Conservation (phyloP, 2,329 filamentous ascomycete genomes). For the Sclerotinia glacialis region DNA sequence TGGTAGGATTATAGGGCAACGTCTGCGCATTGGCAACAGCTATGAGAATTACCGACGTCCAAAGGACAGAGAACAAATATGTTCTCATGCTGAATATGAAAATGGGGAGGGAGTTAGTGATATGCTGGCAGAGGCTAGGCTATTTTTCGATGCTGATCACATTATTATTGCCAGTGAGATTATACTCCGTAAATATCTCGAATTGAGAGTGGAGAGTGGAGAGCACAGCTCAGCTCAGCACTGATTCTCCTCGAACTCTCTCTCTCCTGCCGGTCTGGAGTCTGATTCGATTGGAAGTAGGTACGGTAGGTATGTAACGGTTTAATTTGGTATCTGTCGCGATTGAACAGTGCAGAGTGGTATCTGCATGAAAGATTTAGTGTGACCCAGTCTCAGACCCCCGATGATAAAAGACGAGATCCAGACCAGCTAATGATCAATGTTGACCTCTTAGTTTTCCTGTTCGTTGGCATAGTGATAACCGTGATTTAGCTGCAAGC, state of each 20-base stretch:
- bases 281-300: neutral
- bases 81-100: slow-evolving; percentile 31
- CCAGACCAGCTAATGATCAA: slow-evolving; percentile 14
- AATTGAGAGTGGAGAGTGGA: slow-evolving; percentile 24
- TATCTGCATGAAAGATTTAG: slow-evolving; percentile 1
- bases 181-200: neutral
- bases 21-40: slow-evolving; percentile 40
- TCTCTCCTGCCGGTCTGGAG: slow-evolving; percentile 11
- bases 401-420: slow-evolving; percentile 16
- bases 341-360: neutral
- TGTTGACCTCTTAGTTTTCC: slow-evolving; percentile 3
- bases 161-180: slow-evolving; percentile 24
- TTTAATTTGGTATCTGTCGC: neutral
- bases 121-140: slow-evolving; percentile 21
- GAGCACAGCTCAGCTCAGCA: slow-evolving; percentile 28
- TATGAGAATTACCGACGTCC: slow-evolving; percentile 25
- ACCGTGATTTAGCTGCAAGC: neutral
- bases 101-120: slow-evolving; percentile 20
- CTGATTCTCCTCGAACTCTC: slow-evolving; percentile 21
- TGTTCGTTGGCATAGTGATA: slow-evolving; percentile 17
- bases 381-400: slow-evolving; percentile 10
- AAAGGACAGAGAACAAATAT: slow-evolving; percentile 27
- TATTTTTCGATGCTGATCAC: slow-evolving; percentile 26
- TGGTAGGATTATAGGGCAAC: slow-evolving; percentile 76
- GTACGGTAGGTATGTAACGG: neutral